Evolutionary conservation across 768 basidiomycete species (phyloP), one percentile per base, ranked within the genome.

Genomic region (Boletellus emodensis): DNA sequence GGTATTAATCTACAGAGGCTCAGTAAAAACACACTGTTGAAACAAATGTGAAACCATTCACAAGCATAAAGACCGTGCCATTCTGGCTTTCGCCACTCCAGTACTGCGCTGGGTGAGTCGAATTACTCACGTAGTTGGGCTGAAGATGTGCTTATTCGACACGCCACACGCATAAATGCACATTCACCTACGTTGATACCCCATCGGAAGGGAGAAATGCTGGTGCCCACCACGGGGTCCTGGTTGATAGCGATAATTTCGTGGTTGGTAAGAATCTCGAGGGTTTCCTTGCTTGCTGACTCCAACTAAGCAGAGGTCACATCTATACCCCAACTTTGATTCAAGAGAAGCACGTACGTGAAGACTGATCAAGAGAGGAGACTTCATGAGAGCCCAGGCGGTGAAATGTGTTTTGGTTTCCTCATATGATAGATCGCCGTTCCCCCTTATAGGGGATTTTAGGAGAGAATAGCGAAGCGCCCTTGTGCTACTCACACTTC

Each of bases 391-490:
- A 33, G 82, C 82, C 84, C 85, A 86, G 0, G 81, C 83, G 0
- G 84, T 85, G 61, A 85, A 87, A 61, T 87, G 84, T 3, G 82
- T 74, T 62, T 85, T 85, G 22, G 76, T 66, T 66, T 87, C 84
- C 13, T 86, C 82, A 58, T 72, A 76, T 0, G 79, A 77, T 40
- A 85, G 68, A 30, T 76, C 68, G 13, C 82, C 83, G 51, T 86
- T 85, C 18, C 85, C 84, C 22, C 83, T 84, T 59, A 18, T 7
- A 32, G 15, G 43, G 4, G 20, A 22, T 36, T 36, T 48, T 34
- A 48, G 43, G 4, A 11, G 12, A 30, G 22, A n/a, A 18, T 15
- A 14, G 40, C 2, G 11, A n/a, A 34, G 20, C 13, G 33, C 30
- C 8, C 28, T 4, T 17, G 4, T 34, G 6, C 40, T 18, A 63